Evolutionary conservation across 805 yeast species (phyloP).

Genomic region (Henningerozyma blattae): DNA sequence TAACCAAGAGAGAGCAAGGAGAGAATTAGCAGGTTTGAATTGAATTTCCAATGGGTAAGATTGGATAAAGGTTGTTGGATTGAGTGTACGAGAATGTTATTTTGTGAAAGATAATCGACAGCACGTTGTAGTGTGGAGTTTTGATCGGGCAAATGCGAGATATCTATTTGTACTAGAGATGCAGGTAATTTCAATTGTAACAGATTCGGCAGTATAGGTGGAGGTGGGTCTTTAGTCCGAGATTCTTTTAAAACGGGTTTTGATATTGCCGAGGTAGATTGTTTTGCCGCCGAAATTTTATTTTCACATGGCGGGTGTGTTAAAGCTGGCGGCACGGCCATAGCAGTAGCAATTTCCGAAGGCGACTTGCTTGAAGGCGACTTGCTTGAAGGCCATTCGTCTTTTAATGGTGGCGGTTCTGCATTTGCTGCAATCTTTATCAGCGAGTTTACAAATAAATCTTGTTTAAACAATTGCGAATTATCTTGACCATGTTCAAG

Average conservation of each 20-base stretch:
- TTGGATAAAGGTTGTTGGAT: neutral
- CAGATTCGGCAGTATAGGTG: neutral
- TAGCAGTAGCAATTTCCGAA: neutral
- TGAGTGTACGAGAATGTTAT: neutral
- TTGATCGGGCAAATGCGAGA: neutral
- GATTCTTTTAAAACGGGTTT: too few species aligned
- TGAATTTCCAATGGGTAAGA: neutral
- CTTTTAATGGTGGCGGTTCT: too few species aligned
- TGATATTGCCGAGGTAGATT: too few species aligned
- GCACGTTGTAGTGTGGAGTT: neutral
- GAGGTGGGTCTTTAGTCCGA: too few species aligned
- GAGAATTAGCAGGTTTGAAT: neutral
- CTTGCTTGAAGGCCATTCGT: neutral
- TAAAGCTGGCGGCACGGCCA: neutral
- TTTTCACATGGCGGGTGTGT: neutral
- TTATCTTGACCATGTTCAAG: constrained; percentile 7
- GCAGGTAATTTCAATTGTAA: neutral
- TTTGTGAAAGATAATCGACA: neutral
- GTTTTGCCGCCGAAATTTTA: too few species aligned
- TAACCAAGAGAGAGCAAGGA: neutral
- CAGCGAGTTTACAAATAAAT: neutral
- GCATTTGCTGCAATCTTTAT: neutral
- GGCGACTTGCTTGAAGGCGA: neutral
- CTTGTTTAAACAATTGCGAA: neutral
- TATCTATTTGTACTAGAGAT: neutral